Base-by-base conservation (phyloP, 1,284 basidiomycete genomes). In the Cryptococcus neoformans region DNA sequence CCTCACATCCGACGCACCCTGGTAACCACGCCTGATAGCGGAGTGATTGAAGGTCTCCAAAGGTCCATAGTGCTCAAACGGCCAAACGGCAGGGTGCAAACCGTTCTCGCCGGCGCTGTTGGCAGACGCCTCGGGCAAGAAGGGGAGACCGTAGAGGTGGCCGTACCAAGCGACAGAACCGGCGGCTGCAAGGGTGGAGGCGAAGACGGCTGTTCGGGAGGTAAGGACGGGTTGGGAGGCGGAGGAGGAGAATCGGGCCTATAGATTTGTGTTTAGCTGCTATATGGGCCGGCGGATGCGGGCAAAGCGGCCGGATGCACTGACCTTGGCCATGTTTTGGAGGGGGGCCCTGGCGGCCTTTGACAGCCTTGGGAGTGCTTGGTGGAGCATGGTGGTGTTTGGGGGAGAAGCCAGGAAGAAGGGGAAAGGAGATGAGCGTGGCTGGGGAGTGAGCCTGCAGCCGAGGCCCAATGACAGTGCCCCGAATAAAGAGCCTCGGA, bases 131-230 rank as follows among this genome's bases (percentile, higher is more conserved):
- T 93, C 86, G 63, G 88, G 86, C 66, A 94, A 72, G 80, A 94
- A 90, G 58, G 92, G 81, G 40, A 84, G 82, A 65, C 94, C 96
- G 78, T 92, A 98, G 56, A 95, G 84, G 78, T 95, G 89, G 69
- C 89, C 87, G 83, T 99, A 99, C 92, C 91, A 95, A 56, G 91
- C 92, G 76, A 95, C 83, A 44, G 93, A 89, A 60, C 95, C 93
- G 63, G 83, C 89, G 51, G 93, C 85, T 73, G 89, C 80, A 62
- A 88, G 81, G 48, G 92, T 87, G 62, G 88, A 86, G 57, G 88
- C 87, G 59, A 85, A 83, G 58, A 94, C 82, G 46, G 91, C 86
- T 53, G 88, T 82, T 69, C 87, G 87, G 58, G 92, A 95, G 66
- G 83, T 60, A 55, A 70, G 60, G 61, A 65, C 62, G 35, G 67